A percentile compares a stretch with the other conserved stretches of the same genome.
These are phyloP conservation scores for Cubamyces sp. DNA, from an alignment of 768 basidiomycete genomes.

Conservation along the genomic window DNA sequence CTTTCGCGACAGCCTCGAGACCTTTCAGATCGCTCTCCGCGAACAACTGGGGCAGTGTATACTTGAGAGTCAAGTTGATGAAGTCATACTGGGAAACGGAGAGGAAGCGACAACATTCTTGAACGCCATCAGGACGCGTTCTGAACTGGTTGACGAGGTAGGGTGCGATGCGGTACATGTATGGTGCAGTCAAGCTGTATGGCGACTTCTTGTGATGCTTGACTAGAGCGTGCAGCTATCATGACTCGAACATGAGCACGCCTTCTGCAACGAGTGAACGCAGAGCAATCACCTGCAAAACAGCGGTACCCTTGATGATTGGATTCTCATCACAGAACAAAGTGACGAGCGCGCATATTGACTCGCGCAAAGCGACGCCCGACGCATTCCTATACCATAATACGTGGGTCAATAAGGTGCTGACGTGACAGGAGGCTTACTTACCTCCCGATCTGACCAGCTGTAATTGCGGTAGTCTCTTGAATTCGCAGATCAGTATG, in stretches of 20 bases:
- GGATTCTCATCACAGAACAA: conserved; percentile 72
- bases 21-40: conserved; percentile 60
- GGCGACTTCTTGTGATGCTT: conserved; percentile 62
- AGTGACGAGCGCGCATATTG: conserved; percentile 62
- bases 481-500: conserved; percentile 48
- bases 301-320: conserved; percentile 69
- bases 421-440: neutral
- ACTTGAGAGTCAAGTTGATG: conserved; percentile 60
- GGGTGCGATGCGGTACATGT: conserved; percentile 67
- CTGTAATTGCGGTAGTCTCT: conserved; percentile 67
- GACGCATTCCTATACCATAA: conserved; percentile 46
- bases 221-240: conserved; percentile 61
- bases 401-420: too few relatives aligned
- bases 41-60: conserved; percentile 73
- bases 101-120: conserved; percentile 73
- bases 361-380: conserved; percentile 57
- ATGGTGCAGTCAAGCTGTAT: conserved; percentile 71
- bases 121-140: conserved; percentile 59
- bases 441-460: conserved; percentile 58
- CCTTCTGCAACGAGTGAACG: neutral
- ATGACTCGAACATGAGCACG: neutral
- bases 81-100: conserved; percentile 60
- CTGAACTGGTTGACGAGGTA: conserved; percentile 63
- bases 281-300: conserved; percentile 58
- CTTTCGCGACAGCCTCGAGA: conserved; percentile 62